Base-by-base conservation (phyloP, 441 rosid genomes). In the Euphorbia celastroides region DNA sequence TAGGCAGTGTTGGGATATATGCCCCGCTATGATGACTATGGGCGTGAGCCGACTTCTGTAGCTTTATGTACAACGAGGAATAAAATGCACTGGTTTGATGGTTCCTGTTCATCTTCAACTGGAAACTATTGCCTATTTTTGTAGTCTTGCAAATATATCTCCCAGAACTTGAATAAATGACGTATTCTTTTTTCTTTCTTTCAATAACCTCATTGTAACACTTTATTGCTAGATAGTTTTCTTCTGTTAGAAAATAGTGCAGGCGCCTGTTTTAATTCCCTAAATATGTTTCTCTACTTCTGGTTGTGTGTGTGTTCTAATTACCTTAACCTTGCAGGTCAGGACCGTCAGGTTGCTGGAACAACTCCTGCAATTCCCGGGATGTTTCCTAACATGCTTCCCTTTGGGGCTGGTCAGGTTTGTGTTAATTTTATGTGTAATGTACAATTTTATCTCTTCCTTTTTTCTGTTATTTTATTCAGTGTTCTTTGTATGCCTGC, bases 21-120 rank as follows among this genome's bases (percentile, higher is more conserved):
- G 83, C 81, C 94, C 90, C 84, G 80, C 88, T 89, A 75, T 83
- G 90, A 84, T 86, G 90, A 55, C 93, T 79, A 74, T 85, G 82
- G 88, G 90, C 77, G 88, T 92, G 97, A 82, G 89, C 89, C 83
- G 88, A 88, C 89, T 77, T 80, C 96, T 84, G 84, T 88, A 81
- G 90, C 92, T 80, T 84, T 84, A 77, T 88, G 82, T 84, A 71
- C 98, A 82, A 84, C 88, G 92, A 88, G 84, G 90, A n/a, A 88
- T 74, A 71, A 88, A 54, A 78, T 83, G 82, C 91, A 79, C 78
- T 74, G 74, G 83, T n/a, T n/a, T 81, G 82, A 83, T 86, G 84
- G 93, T 90, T 90, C 87, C 87, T 88, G 81, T 88, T 84, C 87
- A 74, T 82, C 87, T 84, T 87, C 88, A 75, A 79, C 86, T 76